Conservation (phyloP, 306 rosid genomes). For the Castanea crenata region DNA sequence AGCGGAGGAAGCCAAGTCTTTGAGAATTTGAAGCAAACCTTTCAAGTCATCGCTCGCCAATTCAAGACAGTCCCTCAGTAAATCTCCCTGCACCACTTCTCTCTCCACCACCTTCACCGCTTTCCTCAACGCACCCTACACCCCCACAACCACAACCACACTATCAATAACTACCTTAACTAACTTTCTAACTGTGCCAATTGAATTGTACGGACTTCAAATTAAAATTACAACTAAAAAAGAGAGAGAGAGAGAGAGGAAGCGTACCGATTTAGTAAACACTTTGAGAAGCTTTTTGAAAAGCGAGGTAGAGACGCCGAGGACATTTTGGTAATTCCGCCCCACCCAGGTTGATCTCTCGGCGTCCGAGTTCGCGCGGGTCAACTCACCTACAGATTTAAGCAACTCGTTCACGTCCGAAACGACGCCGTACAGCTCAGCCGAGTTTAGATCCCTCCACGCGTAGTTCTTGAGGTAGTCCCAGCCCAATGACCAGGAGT, state of each 20-base stretch:
- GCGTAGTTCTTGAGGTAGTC: constrained; percentile 53
- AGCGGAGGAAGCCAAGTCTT: constrained; percentile 42
- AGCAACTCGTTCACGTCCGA: constrained; percentile 60
- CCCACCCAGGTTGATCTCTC: constrained; percentile 55
- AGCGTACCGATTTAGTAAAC: constrained; percentile 59
- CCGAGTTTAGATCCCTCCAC: constrained; percentile 46
- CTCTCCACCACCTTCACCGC: constrained; percentile 51
- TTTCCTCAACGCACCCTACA: constrained; percentile 54
- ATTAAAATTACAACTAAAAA: not conserved
- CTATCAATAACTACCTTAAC: not conserved
- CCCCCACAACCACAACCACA: not conserved
- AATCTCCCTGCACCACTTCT: constrained; percentile 72
- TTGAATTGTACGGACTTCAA: not conserved
- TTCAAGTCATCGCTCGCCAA: constrained; percentile 64
- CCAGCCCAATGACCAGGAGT: constrained; percentile 59
- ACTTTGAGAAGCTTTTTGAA: constrained; percentile 46
- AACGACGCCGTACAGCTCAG: constrained; percentile 53
- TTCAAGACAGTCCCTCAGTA: constrained; percentile 76
- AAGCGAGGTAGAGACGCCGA: constrained; percentile 43
- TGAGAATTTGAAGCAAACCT: constrained; percentile 51
- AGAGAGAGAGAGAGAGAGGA: not conserved
- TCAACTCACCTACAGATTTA: constrained; percentile 48
- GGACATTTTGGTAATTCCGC: constrained; percentile 48
- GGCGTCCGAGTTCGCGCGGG: constrained; percentile 39
- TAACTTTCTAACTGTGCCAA: not conserved